Evolutionary conservation across 2,329 filamentous ascomycete genomes (phyloP).

Genomic region (Fusarium verticillioides): DNA sequence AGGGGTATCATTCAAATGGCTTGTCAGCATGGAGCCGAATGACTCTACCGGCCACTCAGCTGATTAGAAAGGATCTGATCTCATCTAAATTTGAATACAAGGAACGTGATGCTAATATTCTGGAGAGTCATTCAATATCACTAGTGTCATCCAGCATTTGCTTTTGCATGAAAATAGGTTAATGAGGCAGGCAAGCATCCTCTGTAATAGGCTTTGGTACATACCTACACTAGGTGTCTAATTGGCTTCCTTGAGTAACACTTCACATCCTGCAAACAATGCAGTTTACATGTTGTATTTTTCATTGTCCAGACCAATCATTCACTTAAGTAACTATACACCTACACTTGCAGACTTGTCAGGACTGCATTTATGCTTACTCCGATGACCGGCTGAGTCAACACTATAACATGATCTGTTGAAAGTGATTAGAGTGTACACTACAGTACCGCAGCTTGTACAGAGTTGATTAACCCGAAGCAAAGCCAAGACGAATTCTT

Average conservation of each 20-base stretch:
- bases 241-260: background rate
- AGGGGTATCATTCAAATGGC: background rate
- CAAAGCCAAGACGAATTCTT: background rate
- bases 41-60: conserved; percentile 32
- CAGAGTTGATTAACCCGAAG: background rate
- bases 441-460: background rate
- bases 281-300: background rate
- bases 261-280: background rate
- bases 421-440: background rate
- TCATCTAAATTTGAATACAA: background rate
- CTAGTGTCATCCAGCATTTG: background rate
- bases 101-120: background rate
- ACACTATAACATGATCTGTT: background rate
- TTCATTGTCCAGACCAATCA: background rate
- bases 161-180: background rate
- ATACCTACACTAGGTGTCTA: background rate
- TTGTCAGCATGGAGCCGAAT: conserved; percentile 23
- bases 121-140: background rate
- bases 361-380: background rate
- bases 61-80: background rate
- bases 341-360: background rate
- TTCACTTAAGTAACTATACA: background rate
- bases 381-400: background rate
- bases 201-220: background rate
- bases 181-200: background rate